Evolutionary conservation across 2,329 filamentous ascomycete species (phyloP).

Genomic region (Fusarium falciforme): DNA sequence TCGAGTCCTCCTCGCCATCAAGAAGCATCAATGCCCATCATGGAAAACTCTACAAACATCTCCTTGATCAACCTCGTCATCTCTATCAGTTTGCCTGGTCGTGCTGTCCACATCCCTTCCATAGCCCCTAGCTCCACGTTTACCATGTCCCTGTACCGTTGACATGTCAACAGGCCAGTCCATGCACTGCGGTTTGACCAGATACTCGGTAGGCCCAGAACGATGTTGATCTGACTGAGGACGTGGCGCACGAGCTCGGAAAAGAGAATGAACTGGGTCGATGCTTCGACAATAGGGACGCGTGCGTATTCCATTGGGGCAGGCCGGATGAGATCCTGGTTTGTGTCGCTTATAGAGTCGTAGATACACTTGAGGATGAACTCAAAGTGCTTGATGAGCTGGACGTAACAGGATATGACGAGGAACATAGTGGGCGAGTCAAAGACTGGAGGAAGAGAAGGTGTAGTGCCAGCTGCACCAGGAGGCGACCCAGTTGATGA

Average conservation of each 20-base stretch:
- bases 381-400: conserved; percentile 43
- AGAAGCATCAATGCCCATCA: conserved; percentile 33
- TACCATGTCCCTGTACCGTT: conserved; percentile 37
- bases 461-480: conserved; percentile 1
- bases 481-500: conserved; percentile 8
- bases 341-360: conserved; percentile 22
- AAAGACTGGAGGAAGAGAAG: conserved; percentile 18
- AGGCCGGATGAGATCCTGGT: conserved; percentile 23
- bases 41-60: conserved; percentile 35
- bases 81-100: conserved; percentile 36
- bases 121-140: conserved; percentile 43
- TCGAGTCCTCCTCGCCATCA: too few species aligned
- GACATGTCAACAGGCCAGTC: conserved; percentile 38
- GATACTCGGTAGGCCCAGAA: conserved; percentile 41
- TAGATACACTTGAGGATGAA: conserved; percentile 34
- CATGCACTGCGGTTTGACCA: conserved; percentile 40
- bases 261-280: conserved; percentile 45
- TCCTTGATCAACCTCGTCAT: conserved; percentile 31
- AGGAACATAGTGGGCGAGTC: conserved; percentile 44
- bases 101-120: conserved; percentile 36
- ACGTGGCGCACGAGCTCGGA: conserved; percentile 42
- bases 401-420: conserved; percentile 46
- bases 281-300: conserved; percentile 39
- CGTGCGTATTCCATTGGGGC: conserved; percentile 41
- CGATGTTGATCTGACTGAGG: conserved; percentile 40